These are phyloP conservation scores for Pisolithus tinctorius DNA, from an alignment of 768 basidiomycete genomes.

Conservation along the genomic window DNA sequence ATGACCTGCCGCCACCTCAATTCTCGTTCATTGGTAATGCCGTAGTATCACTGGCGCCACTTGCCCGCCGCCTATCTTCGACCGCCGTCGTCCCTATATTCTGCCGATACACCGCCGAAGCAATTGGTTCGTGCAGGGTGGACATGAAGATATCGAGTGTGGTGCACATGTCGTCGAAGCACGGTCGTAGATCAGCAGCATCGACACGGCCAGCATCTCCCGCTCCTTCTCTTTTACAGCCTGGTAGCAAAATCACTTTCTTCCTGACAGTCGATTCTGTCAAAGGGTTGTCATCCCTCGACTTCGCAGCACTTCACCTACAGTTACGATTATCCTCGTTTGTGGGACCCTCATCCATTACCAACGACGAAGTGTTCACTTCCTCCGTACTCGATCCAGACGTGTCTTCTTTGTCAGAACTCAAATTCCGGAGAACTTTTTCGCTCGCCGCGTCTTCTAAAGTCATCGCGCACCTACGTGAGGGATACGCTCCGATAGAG, in stretches of 20 bases:
- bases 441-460: conserved; percentile 70
- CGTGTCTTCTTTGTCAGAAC: conserved; percentile 59
- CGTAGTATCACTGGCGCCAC: conserved; percentile 71
- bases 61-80: conserved; percentile 71
- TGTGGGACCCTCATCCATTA: conserved; percentile 53
- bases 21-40: conserved; percentile 93
- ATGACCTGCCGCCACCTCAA: conserved; percentile 77
- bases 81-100: conserved; percentile 81
- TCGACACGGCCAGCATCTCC: conserved; percentile 77
- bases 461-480: conserved; percentile 62
- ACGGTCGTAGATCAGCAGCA: conserved; percentile 52
- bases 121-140: conserved; percentile 90
- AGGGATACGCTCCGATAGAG: conserved; percentile 80
- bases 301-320: conserved; percentile 79
- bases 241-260: conserved; percentile 80
- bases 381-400: conserved; percentile 74
- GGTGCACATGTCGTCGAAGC: conserved; percentile 47
- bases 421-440: conserved; percentile 81
- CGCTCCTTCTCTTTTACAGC: conserved; percentile 53
- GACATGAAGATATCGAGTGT: conserved; percentile 77
- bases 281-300: conserved; percentile 84
- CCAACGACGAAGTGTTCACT: conserved; percentile 77
- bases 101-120: conserved; percentile 90
- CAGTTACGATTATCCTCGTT: conserved; percentile 88
- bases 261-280: conserved; percentile 81